phyloP scores from a whole-genome alignment of 1,139 yeast genomes.

The Nadsonia commutata region DNA sequence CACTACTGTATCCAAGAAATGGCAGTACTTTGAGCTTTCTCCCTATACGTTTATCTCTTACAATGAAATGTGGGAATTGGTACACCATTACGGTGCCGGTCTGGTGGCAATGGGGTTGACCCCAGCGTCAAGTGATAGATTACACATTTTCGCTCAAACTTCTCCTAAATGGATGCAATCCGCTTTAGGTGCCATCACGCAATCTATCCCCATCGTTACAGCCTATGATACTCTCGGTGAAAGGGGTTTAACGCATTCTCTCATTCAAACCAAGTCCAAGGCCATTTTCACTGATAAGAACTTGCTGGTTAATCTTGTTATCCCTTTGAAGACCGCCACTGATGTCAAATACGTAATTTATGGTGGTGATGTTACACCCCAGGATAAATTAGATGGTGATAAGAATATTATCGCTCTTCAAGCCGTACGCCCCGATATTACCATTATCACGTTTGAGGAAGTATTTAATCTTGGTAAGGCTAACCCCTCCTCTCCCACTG shows the following conservation, averaged over 20 bases:
- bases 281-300: slow-evolving; percentile 76
- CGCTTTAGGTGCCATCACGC: slow-evolving; percentile 63
- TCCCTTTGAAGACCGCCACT: slow-evolving; percentile 56
- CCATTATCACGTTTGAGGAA: slow-evolving; percentile 51
- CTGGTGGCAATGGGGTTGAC: slow-evolving; percentile 57
- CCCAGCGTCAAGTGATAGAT: slow-evolving; percentile 44
- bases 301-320: slow-evolving; percentile 48
- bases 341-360: slow-evolving; percentile 57
- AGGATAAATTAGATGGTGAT: slow-evolving; percentile 53
- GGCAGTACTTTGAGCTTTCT: slow-evolving; percentile 75
- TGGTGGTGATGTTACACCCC: slow-evolving; percentile 43
- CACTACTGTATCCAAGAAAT: slow-evolving; percentile 58
- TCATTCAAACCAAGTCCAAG: slow-evolving; percentile 62
- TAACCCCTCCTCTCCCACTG: slow-evolving; percentile 27
- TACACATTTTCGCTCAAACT: slow-evolving; percentile 75
- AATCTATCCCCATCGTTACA: slow-evolving; percentile 76
- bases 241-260: slow-evolving; percentile 75
- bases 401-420: slow-evolving; percentile 45
- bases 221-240: slow-evolving; percentile 97
- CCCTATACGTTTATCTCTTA: slow-evolving; percentile 55
- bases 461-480: slow-evolving; percentile 48
- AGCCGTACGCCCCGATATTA: slow-evolving; percentile 62
- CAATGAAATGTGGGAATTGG: slow-evolving; percentile 36
- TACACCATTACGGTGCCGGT: slow-evolving; percentile 58
- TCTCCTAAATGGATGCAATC: slow-evolving; percentile 86